Percentiles rank a stretch among this genome's conserved stretches.
phyloP scores from a whole-genome alignment of 768 basidiomycete genomes.

The Russula dissimulans region DNA sequence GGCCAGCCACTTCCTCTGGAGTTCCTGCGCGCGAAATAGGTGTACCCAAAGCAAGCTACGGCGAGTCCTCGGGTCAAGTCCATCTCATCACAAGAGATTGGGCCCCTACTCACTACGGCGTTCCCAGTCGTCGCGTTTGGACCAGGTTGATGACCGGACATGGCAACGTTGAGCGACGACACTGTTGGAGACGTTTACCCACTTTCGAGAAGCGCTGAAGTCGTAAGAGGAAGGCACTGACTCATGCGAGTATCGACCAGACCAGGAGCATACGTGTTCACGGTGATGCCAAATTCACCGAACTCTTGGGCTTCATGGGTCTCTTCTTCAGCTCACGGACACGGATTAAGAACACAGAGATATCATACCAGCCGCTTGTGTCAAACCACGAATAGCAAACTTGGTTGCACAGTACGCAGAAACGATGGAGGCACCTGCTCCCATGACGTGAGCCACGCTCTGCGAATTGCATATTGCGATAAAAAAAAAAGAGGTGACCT shows the following conservation, averaged over 20 bases:
- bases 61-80: neutral
- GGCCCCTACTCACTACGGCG: neutral
- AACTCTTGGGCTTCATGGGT: slow-evolving; percentile 16
- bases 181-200: neutral
- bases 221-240: neutral
- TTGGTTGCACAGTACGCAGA: slow-evolving; percentile 17
- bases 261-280: slow-evolving; percentile 23
- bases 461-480: neutral
- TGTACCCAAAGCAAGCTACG: neutral
- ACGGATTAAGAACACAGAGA: neutral
- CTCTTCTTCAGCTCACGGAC: neutral
- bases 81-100: neutral
- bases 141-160: neutral
- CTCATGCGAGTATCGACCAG: slow-evolving; percentile 18
- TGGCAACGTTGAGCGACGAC: neutral
- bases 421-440: neutral
- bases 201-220: neutral
- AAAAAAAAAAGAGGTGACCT: neutral
- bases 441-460: neutral
- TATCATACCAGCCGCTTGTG: slow-evolving; percentile 17
- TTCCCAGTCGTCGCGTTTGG: neutral
- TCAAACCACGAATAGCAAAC: slow-evolving; percentile 22
- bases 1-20: slow-evolving; percentile 17
- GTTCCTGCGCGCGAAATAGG: slow-evolving; percentile 1
- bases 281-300: slow-evolving; percentile 18